Conservation (phyloP, 1,139 yeast genomes). For the Lipomyces yarrowii region DNA sequence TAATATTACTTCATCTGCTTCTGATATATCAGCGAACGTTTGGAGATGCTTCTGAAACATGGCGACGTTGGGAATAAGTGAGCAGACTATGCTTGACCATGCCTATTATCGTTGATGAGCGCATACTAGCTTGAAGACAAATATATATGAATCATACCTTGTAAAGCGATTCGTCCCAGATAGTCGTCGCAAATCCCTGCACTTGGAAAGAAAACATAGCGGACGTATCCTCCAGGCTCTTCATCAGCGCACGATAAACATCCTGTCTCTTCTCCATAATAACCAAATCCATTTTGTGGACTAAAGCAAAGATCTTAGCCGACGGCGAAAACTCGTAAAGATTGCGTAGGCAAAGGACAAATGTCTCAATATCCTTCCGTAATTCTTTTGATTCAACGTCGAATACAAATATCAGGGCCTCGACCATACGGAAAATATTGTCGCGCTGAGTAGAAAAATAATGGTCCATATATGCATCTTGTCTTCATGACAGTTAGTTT, state of each 20-base stretch:
- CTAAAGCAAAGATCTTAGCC: slow-evolving; percentile 86
- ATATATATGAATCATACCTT: slow-evolving; percentile 14
- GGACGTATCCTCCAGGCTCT: slow-evolving; percentile 74
- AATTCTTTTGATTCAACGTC: slow-evolving; percentile 94
- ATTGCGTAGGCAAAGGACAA: slow-evolving; percentile 79
- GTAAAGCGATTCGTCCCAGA: slow-evolving; percentile 96
- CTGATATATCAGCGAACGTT: slow-evolving; percentile 71
- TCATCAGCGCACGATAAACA: slow-evolving; percentile 59
- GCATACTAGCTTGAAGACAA: background rate
- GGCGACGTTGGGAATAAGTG: slow-evolving; percentile 89
- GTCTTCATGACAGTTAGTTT: slow-evolving; percentile 44
- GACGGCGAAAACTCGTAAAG: slow-evolving; percentile 84
- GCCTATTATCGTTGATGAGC: slow-evolving; percentile 57
- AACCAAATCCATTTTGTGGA: slow-evolving; percentile 96
- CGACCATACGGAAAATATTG: slow-evolving; percentile 93
- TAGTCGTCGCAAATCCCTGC: slow-evolving; percentile 92
- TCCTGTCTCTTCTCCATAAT: slow-evolving; percentile 42
- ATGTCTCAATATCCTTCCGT: slow-evolving; percentile 89
- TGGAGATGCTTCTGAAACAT: slow-evolving; percentile 74
- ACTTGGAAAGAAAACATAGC: slow-evolving; percentile 75
- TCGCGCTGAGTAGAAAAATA: slow-evolving; percentile 85
- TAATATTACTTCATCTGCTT: slow-evolving; percentile 86
- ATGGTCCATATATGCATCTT: slow-evolving; percentile 94
- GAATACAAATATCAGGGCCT: slow-evolving; percentile 94
- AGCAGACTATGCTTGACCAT: slow-evolving; percentile 95